Evolutionary conservation across 345 rosid genomes (phyloP).

Genomic region (Arabis hirsuta): DNA sequence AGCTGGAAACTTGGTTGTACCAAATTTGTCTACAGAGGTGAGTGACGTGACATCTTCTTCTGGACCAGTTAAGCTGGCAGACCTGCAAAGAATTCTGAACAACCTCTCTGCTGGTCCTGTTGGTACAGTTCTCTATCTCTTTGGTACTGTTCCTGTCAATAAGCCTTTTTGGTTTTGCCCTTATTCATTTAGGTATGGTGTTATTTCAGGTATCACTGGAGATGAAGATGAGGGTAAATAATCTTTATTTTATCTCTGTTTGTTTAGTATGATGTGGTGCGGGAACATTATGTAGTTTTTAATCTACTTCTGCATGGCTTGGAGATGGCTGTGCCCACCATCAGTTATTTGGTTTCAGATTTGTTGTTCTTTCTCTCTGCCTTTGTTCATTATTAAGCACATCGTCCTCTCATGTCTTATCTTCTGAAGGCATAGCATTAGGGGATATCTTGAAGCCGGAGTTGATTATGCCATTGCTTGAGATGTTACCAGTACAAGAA

Average conservation of each 20-base stretch:
- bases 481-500: constrained; percentile 65
- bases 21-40: constrained; percentile 67
- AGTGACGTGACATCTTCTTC: constrained; percentile 79
- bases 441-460: constrained; percentile 93
- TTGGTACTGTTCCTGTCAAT: background rate
- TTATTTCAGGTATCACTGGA: constrained; percentile 57
- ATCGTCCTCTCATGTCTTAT: constrained; percentile 17
- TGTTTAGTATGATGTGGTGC: constrained; percentile 10
- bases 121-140: constrained; percentile 50
- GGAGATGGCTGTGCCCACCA: constrained; percentile 6
- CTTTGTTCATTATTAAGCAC: background rate
- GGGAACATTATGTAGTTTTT: background rate
- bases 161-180: constrained; percentile 12
- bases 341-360: constrained; percentile 6
- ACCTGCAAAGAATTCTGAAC: constrained; percentile 89
- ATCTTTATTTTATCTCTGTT: background rate
- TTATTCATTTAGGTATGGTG: constrained; percentile 32
- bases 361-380: constrained; percentile 15
- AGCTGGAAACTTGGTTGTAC: constrained; percentile 75
- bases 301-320: constrained; percentile 14
- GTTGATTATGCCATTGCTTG: constrained; percentile 87
- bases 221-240: constrained; percentile 82
- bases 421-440: constrained; percentile 67
- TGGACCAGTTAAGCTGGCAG: constrained; percentile 88
- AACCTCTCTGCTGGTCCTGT: constrained; percentile 61